These are phyloP conservation scores for Cutaneotrichosporon cutaneum DNA, from an alignment of 1,284 basidiomycete species.

Conservation along the genomic window DNA sequence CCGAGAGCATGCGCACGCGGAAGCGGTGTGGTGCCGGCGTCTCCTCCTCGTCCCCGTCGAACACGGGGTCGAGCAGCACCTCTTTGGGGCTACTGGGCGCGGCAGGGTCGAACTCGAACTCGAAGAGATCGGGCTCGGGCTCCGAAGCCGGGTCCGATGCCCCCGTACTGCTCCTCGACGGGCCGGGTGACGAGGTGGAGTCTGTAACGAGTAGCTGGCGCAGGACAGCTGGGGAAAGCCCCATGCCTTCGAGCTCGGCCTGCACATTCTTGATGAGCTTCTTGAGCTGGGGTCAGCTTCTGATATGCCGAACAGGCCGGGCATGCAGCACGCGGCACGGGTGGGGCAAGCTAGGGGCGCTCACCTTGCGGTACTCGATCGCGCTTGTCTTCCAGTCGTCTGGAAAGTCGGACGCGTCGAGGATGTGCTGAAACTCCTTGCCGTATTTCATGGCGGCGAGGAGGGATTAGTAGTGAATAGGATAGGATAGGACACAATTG, in stretches of 20 bases:
- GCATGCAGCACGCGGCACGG: too few species aligned
- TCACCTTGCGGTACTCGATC: conserved; percentile 80
- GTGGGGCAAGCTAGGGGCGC: conserved; percentile 18
- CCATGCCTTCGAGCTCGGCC: conserved; percentile 73
- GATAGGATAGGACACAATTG: background rate
- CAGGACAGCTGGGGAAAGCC: conserved; percentile 66
- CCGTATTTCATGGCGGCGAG: conserved; percentile 50
- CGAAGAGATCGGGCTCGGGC: conserved; percentile 33
- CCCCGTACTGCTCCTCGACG: background rate
- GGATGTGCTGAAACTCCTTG: conserved; percentile 53
- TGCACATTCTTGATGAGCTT: conserved; percentile 87
- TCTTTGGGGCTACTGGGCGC: conserved; percentile 27
- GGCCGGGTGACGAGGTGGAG: background rate
- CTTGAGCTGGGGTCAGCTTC: conserved; percentile 69
- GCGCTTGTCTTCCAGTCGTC: conserved; percentile 59
- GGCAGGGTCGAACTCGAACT: conserved; percentile 49
- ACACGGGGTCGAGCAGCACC: conserved; percentile 35
- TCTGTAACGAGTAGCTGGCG: conserved; percentile 56
- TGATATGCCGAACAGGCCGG: too few species aligned
- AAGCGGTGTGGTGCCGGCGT: conserved; percentile 25
- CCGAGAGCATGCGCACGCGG: conserved; percentile 34
- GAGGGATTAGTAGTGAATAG: background rate
- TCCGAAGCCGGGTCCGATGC: background rate
- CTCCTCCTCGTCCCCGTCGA: conserved; percentile 22
- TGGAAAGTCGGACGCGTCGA: conserved; percentile 51